Percentiles rank a stretch among this genome's conserved stretches.
Evolutionary conservation across 768 basidiomycete genomes (phyloP).

Genomic region (Boletus pseudopeckii): DNA sequence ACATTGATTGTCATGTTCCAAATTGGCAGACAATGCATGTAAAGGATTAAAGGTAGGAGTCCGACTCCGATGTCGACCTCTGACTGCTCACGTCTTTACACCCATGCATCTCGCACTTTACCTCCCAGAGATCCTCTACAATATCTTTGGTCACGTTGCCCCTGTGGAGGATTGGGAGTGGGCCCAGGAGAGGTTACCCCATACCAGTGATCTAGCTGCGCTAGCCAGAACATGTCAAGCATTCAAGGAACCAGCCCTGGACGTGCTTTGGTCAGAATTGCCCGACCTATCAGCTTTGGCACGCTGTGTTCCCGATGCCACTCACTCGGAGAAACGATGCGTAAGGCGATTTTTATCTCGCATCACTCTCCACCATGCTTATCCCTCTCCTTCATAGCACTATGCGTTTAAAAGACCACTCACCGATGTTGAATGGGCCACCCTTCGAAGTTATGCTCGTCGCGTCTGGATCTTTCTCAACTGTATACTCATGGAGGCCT

Average conservation of each 20-base stretch:
- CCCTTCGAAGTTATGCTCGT: neutral
- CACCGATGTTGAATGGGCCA: slow-evolving; percentile 1
- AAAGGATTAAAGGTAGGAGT: neutral
- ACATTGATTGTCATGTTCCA: neutral
- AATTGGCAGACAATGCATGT: neutral
- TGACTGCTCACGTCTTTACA: neutral
- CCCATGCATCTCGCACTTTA: no score
- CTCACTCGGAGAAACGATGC: neutral
- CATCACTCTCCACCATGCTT: no score
- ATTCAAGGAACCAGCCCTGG: slow-evolving; percentile 12
- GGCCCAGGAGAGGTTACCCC: neutral
- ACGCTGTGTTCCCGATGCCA: neutral
- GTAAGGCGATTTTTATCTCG: no score
- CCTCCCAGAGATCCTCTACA: no score
- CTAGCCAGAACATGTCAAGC: slow-evolving; percentile 1
- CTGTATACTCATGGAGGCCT: neutral
- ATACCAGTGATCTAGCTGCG: neutral
- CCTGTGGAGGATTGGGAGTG: neutral
- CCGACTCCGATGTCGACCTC: neutral
- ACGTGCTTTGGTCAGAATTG: slow-evolving; percentile 9
- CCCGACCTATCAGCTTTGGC: neutral
- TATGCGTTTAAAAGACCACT: neutral
- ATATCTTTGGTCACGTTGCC: no score
- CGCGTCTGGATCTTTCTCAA: slow-evolving; percentile 5
- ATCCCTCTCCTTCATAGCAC: neutral